These are phyloP conservation scores for Pestalotiopsis sp. DNA, from an alignment of 2,329 filamentous ascomycete genomes.

Conservation along the genomic window DNA sequence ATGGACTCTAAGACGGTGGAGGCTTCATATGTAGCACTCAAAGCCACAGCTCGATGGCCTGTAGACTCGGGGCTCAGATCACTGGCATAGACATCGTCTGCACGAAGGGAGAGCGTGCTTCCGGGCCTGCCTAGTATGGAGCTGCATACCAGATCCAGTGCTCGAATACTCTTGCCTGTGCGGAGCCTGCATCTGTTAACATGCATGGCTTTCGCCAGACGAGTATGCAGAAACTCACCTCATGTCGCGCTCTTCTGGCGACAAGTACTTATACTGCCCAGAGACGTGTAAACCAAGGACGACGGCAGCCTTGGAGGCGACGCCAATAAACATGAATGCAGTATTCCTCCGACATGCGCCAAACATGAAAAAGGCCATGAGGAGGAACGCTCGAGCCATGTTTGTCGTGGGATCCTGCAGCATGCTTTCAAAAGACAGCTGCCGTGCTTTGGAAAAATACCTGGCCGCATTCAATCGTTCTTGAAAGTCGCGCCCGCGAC, in stretches of 20 bases:
- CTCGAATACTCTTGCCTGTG: constrained; percentile 49
- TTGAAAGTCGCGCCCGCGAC: constrained; percentile 33
- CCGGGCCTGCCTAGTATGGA: constrained; percentile 51
- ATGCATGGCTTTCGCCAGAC: background rate
- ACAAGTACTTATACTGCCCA: constrained; percentile 10
- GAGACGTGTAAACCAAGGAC: constrained; percentile 49
- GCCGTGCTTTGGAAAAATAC: constrained; percentile 53
- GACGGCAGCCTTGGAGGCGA: constrained; percentile 59
- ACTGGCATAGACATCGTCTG: constrained; percentile 26
- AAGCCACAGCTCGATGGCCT: constrained; percentile 11
- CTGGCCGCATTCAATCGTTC: constrained; percentile 32
- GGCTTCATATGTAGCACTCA: constrained; percentile 10
- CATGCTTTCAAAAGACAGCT: constrained; percentile 51
- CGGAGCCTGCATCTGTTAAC: constrained; percentile 34
- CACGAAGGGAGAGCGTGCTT: constrained; percentile 31
- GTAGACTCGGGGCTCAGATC: constrained; percentile 26
- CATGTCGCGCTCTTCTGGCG: constrained; percentile 7
- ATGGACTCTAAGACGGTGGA: constrained; percentile 9
- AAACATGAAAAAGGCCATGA: constrained; percentile 64
- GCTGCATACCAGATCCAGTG: constrained; percentile 49
- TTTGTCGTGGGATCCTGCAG: constrained; percentile 57
- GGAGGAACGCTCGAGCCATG: constrained; percentile 53
- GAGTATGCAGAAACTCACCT: background rate
- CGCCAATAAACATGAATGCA: constrained; percentile 66
- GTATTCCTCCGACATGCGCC: constrained; percentile 61